Base-by-base conservation (phyloP, 1,284 basidiomycete species). In the Papiliotrema laurentii region DNA sequence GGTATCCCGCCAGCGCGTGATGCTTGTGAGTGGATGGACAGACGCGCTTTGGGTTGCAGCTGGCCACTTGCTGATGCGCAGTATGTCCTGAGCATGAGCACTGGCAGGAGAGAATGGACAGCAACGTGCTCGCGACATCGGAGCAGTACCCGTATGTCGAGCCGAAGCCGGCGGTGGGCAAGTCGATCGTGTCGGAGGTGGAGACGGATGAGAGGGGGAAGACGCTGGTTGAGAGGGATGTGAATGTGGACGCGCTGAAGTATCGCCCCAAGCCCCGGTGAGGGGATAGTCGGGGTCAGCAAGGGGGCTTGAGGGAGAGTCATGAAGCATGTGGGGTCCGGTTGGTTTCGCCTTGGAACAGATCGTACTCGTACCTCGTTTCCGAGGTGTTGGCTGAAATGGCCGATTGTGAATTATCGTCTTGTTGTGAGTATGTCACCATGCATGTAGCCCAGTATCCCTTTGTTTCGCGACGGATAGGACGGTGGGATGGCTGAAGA, bases 51-150 rank as follows among this genome's bases (percentile, higher is more conserved):
- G 28, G 7, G 6, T 28, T 5, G 5, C 1, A 9, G 16, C 38
- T 33, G 18, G 22, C 25, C 2, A 31, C 18, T 16, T 24, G 21
- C 44, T 43, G 27, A 33, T 26, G 25, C 9, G 43, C 51, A 59
- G 55, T 71, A n/a, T 71, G 69, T 40, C 64, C 69, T 6, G 69
- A 71, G 48, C 69, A 71, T 50, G 62, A 68, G 45, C 69, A 71
- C 41, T 69, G 60, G 55, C 64, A 69, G 53, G 48, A 68, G 35
- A 58, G 69, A 10, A 60, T 50, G n/a, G 56, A 55, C 10, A 45
- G 56, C 37, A 68, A 71, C 44, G 64, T 68, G 1, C 44, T 71
- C 14, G 53, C 55, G n/a, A 26, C 22, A 16, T 43, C 41, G 28
- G 4, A 30, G 27, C 41, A 22, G 9, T 21, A 22, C 38, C 24